These are phyloP conservation scores for Ceratocystis eucalypticola DNA, from an alignment of 2,329 filamentous ascomycete species.

Conservation along the genomic window DNA sequence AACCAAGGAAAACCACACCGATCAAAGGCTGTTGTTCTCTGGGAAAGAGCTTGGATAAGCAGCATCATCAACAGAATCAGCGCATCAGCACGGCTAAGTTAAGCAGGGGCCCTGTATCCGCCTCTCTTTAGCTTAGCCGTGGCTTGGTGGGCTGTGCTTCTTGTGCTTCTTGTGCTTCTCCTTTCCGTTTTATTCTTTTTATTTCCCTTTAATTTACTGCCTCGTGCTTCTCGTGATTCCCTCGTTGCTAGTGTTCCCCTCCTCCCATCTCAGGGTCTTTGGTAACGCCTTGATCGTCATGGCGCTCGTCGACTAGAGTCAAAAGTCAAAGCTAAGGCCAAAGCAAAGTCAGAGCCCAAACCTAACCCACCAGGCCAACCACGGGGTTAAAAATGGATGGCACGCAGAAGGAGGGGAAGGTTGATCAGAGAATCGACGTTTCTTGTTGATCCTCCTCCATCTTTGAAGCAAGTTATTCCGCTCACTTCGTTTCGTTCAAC, in stretches of 20 bases:
- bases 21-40: too few relatives aligned
- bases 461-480: too few relatives aligned
- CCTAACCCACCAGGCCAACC: background rate
- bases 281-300: background rate
- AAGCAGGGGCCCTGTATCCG: too few relatives aligned
- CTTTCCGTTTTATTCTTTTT: background rate
- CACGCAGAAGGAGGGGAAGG: background rate
- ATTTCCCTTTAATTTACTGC: background rate
- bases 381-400: background rate
- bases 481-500: too few relatives aligned
- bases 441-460: background rate
- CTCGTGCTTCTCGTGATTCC: background rate
- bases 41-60: too few relatives aligned
- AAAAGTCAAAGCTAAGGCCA: constrained; percentile 1
- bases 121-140: too few relatives aligned
- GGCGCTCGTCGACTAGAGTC: background rate
- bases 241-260: background rate
- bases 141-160: too few relatives aligned
- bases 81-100: too few relatives aligned
- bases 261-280: background rate
- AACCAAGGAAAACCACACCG: too few relatives aligned
- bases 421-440: background rate
- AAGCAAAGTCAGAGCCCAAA: background rate
- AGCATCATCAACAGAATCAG: too few relatives aligned
- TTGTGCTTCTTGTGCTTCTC: background rate